A percentile compares a stretch with the other conserved stretches of the same genome.
These are phyloP conservation scores for Geotrichum citri-aurantii DNA, from an alignment of 1,139 yeast species.

Conservation along the genomic window DNA sequence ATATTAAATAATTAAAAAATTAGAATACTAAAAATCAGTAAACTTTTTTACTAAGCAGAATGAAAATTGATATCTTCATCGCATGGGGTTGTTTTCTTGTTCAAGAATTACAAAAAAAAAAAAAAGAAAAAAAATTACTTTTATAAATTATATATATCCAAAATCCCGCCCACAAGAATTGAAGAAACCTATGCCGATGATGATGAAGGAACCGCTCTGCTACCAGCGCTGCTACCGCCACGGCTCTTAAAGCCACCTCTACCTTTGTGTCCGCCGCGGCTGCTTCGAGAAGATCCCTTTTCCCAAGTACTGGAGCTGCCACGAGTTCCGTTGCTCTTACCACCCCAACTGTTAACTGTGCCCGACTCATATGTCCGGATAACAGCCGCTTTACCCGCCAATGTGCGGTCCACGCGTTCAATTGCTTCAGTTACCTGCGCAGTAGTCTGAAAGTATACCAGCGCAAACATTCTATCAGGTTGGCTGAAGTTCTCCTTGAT, in stretches of 20 bases:
- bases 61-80: too few relatives aligned
- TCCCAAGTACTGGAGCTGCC: slow-evolving; percentile 10
- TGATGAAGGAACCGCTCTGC: neutral
- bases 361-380: slow-evolving; percentile 11
- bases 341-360: neutral
- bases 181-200: neutral
- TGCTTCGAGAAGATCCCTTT: slow-evolving; percentile 4
- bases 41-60: too few relatives aligned
- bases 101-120: neutral
- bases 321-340: slow-evolving; percentile 6
- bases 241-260: neutral
- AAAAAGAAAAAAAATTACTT: slow-evolving; percentile 5
- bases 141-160: slow-evolving; percentile 8
- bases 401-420: slow-evolving; percentile 32
- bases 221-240: neutral
- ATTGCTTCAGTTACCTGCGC: slow-evolving; percentile 37
- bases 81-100: too few relatives aligned
- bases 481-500: slow-evolving; percentile 29
- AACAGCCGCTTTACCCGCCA: slow-evolving; percentile 18
- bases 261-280: slow-evolving; percentile 1
- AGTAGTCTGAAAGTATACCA: slow-evolving; percentile 35
- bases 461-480: slow-evolving; percentile 34
- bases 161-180: neutral
- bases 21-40: too few relatives aligned
- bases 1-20: too few relatives aligned